Evolutionary conservation across 306 rosid species (phyloP), one percentile per base, ranked within the genome.

Genomic region (Lagenaria siceraria): DNA sequence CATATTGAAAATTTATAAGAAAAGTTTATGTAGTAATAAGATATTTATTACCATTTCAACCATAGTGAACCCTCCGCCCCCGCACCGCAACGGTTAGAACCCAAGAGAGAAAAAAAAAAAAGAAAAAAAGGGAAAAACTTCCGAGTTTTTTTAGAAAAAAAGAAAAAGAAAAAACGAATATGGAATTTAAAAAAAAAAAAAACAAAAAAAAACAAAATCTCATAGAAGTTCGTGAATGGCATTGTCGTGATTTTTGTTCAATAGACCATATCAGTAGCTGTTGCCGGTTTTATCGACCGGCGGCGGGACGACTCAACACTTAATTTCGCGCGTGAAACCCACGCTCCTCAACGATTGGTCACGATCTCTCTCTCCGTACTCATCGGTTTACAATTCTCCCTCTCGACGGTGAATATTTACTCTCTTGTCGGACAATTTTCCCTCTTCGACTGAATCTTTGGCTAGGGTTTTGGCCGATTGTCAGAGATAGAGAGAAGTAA

Each of bases 381-480:
- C 38, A 25, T 43, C 40, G 21, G 27, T 55, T 49, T 58, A 22
- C 18, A 24, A 27, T 56, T 65, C 18, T 58, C 38, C 22, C 51
- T 31, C 33, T 42, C 80, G 52, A 27, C 49, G 79, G 27, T 18
- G 12, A 18, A 64, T 10, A 40, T 42, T 33, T 8, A 3, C 63
- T 19, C 56, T 22, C 77, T 65, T n/a, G 10, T 42, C 70, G 54
- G 73, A 17, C 60, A 55, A 42, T 64, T 24, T 27, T 12, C 72
- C 29, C 46, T 62, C 25, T 31, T 55, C 56, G 69, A 11, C 27
- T 58, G 43, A 71, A 48, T 72, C 60, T 4, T 22, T 42, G 22
- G 48, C 84, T 78, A 77, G 87, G 89, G 90, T 76, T 87, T 78
- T 38, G 51, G 25, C 51, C 59, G 60, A 53, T 61, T 46, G 38